Conservation (phyloP, 371 early-diverging fungal species). For the Apophysomyces sp. region DNA sequence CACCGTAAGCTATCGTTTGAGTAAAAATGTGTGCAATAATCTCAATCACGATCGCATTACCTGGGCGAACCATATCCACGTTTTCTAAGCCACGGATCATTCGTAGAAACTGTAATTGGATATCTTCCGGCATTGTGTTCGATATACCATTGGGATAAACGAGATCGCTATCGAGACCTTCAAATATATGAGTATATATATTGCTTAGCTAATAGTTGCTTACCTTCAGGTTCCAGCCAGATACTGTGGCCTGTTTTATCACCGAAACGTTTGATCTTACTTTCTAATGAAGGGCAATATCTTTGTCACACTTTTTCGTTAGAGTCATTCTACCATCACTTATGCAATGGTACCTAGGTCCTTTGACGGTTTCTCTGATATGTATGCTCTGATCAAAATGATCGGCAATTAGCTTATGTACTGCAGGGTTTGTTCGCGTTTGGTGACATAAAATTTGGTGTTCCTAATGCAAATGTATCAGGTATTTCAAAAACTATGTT, state of each 20-base stretch:
- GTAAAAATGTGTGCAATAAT: background rate
- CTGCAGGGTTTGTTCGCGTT: conserved; percentile 69
- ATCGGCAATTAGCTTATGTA: conserved; percentile 70
- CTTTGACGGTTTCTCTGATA: conserved; percentile 81
- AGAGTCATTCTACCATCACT: background rate
- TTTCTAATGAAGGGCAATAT: conserved; percentile 85
- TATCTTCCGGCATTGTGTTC: conserved; percentile 80
- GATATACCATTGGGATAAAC: conserved; percentile 89
- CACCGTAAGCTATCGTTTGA: conserved; percentile 58
- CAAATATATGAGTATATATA: background rate
- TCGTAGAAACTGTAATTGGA: conserved; percentile 70
- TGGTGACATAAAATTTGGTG: conserved; percentile 76
- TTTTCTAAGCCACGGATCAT: conserved; percentile 79
- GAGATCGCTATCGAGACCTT: conserved; percentile 58
- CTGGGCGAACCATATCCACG: conserved; percentile 73
- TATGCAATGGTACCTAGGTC: conserved; percentile 56
- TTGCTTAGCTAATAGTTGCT: conserved; percentile 11
- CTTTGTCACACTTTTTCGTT: conserved; percentile 9
- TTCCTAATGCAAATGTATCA: conserved; percentile 19
- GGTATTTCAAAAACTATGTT: background rate
- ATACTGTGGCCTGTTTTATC: conserved; percentile 68
- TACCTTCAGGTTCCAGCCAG: conserved; percentile 86
- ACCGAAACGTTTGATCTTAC: conserved; percentile 76
- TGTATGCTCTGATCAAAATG: conserved; percentile 81
- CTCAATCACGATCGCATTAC: conserved; percentile 18